phyloP scores from a whole-genome alignment of 2,329 filamentous ascomycete genomes.

The Dothistroma pini region DNA sequence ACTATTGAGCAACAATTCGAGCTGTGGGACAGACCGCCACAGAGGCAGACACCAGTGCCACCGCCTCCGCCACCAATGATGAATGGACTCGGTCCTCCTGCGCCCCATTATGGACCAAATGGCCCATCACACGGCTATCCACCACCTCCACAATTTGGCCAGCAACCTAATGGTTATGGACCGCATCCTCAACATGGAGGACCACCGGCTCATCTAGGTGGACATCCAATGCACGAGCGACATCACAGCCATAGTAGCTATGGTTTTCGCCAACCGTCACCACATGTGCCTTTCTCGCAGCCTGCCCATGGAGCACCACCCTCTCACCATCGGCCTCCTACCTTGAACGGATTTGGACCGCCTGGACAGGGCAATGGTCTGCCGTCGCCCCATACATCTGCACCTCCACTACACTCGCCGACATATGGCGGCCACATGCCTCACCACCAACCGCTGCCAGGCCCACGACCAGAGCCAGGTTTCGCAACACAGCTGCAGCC shows the following conservation, averaged over 20 bases:
- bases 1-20: conserved; percentile 26
- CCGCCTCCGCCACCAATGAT: conserved; percentile 16
- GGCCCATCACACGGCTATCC: conserved; percentile 5
- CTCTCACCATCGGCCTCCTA: conserved; percentile 1
- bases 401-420: conserved; percentile 22
- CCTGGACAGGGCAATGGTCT: conserved; percentile 34
- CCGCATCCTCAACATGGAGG: conserved; percentile 13
- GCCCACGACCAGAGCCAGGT: conserved; percentile 2
- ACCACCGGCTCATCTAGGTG: conserved; percentile 10
- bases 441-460: conserved; percentile 15
- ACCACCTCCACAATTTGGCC: conserved; percentile 2
- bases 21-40: conserved; percentile 29
- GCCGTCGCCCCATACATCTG: conserved; percentile 36
- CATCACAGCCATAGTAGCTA: neutral
- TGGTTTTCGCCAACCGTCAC: neutral
- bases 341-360: conserved; percentile 27
- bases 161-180: conserved; percentile 6
- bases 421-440: conserved; percentile 17
- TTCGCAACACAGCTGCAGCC: conserved; percentile 1
- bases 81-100: conserved; percentile 13
- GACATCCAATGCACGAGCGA: neutral
- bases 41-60: conserved; percentile 13
- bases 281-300: conserved; percentile 1
- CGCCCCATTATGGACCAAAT: conserved; percentile 5
- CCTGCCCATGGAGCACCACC: neutral